phyloP scores from a whole-genome alignment of 2,329 filamentous ascomycete species.

The Fusarium pseudocircinatum region DNA sequence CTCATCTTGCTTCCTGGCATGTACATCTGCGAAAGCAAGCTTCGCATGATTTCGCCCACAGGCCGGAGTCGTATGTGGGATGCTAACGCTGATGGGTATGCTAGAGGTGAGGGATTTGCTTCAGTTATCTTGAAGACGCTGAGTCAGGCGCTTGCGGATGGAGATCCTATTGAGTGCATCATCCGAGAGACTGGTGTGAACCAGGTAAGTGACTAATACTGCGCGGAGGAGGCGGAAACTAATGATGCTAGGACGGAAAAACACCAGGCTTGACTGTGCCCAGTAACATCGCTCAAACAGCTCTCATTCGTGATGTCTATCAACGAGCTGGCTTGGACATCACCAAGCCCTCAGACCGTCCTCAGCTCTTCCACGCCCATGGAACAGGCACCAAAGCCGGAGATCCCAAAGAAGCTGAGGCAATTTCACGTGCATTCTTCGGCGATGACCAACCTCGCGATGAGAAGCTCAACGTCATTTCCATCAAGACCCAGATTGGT shows the following conservation, averaged over 20 bases:
- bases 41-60: constrained; percentile 9
- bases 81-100: constrained; percentile 16
- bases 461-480: not conserved
- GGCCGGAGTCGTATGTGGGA: constrained; percentile 21
- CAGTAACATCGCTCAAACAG: not conserved
- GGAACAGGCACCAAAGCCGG: constrained; percentile 25
- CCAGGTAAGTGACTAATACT: not conserved
- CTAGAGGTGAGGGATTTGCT: constrained; percentile 24
- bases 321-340: not conserved
- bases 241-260: not conserved
- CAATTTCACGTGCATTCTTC: constrained; percentile 1
- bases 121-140: constrained; percentile 23
- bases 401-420: constrained; percentile 20
- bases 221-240: accelerated
- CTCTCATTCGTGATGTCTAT: not conserved
- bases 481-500: constrained; percentile 19
- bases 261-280: not conserved
- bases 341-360: not conserved
- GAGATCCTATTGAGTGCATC: not conserved
- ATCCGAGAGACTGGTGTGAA: constrained; percentile 11
- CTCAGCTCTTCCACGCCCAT: constrained; percentile 17
- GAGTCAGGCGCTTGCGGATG: not conserved
- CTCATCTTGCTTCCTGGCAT: constrained; percentile 15
- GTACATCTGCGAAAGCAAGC: constrained; percentile 9
- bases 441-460: not conserved